These are phyloP conservation scores for Ophiostoma novo-ulmi DNA, from an alignment of 2,329 filamentous ascomycete genomes.

Conservation along the genomic window DNA sequence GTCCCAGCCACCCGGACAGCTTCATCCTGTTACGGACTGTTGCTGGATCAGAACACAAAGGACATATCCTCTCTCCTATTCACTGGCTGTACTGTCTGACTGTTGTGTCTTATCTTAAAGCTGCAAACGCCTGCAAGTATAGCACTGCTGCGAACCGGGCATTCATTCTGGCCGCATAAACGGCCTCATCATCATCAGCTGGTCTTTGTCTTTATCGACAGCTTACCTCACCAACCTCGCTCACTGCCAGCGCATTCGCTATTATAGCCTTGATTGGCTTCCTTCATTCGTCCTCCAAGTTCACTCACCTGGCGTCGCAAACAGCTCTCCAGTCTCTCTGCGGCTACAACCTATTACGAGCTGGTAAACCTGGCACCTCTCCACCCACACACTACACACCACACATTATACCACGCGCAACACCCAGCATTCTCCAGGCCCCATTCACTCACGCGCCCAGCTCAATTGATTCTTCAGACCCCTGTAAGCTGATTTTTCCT, in stretches of 20 bases:
- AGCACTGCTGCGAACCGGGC: not conserved
- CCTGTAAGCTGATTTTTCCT: constrained; percentile 21
- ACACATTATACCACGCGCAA: constrained; percentile 2
- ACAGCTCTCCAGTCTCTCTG: constrained; percentile 16
- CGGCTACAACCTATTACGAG: constrained; percentile 23
- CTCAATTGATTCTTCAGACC: constrained; percentile 22
- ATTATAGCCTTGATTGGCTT: not conserved
- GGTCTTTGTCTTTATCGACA: not conserved
- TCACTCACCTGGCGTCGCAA: constrained; percentile 17
- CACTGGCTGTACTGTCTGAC: not conserved
- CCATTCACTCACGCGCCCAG: constrained; percentile 5
- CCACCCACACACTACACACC: constrained; percentile 11
- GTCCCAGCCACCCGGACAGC: constrained; percentile 15
- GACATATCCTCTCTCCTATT: not conserved
- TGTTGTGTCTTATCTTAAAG: not conserved
- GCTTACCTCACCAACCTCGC: not conserved
- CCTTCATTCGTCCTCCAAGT: not conserved
- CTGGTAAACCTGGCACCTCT: constrained; percentile 22
- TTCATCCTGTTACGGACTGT: not conserved
- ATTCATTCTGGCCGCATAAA: constrained; percentile 1
- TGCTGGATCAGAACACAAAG: not conserved
- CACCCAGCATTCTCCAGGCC: constrained; percentile 12
- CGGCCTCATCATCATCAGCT: not conserved
- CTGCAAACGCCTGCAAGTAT: not conserved
- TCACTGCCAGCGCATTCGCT: constrained; percentile 8